Evolutionary conservation across 306 rosid genomes (phyloP).

Genomic region (Cicer chorassanicum): DNA sequence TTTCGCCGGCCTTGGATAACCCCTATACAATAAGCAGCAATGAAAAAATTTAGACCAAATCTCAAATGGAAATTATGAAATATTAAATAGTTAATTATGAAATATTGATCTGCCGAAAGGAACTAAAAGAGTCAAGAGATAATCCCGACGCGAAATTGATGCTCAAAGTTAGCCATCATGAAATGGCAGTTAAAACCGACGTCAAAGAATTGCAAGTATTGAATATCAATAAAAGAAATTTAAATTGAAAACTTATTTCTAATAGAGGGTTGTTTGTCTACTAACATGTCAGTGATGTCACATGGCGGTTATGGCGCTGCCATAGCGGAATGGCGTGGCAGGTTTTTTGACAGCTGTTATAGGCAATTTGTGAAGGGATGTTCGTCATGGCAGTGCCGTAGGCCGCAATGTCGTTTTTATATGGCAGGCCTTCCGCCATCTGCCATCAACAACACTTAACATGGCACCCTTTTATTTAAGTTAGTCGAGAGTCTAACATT

Average conservation of each 20-base stretch:
- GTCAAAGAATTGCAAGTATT: not conserved
- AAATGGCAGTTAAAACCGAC: not conserved
- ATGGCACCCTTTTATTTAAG: not conserved
- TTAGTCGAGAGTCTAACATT: not conserved
- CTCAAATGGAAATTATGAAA: constrained; percentile 1
- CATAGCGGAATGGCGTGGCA: no score
- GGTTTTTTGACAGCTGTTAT: no score
- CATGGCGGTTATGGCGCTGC: no score
- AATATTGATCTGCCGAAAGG: constrained; percentile 11
- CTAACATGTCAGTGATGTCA: not conserved
- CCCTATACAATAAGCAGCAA: constrained; percentile 51
- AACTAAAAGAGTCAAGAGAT: not conserved
- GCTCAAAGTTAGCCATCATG: constrained; percentile 7
- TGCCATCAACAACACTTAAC: not conserved
- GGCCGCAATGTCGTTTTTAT: no score
- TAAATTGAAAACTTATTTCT: constrained; percentile 15
- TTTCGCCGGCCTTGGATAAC: constrained; percentile 72
- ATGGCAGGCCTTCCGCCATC: no score
- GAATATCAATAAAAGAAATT: constrained; percentile 10
- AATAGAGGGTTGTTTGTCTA: constrained; percentile 6
- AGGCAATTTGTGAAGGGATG: no score
- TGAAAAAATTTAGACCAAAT: constrained; percentile 4
- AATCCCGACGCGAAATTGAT: not conserved
- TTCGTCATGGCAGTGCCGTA: no score
- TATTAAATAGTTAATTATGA: not conserved